Evolutionary conservation across 352 stramenopile genomes (phyloP).

Genomic region (Globisporangium abappressorium): DNA sequence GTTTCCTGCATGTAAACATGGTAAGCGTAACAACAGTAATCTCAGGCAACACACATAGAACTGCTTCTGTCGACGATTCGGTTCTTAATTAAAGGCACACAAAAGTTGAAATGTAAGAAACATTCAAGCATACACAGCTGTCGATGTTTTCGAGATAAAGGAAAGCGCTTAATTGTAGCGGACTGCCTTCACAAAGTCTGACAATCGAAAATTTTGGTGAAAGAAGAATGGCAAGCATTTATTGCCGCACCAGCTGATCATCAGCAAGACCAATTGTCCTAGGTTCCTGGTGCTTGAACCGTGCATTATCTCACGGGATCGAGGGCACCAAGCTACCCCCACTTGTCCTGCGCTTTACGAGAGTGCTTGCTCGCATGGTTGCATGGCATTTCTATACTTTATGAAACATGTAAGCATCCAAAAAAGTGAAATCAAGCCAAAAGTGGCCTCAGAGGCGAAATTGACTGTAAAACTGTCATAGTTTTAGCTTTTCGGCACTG

Average conservation of each 20-base stretch:
- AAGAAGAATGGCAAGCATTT: no score
- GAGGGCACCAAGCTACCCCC: background rate
- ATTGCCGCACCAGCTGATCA: no score
- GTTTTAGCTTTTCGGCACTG: background rate
- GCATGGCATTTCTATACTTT: background rate
- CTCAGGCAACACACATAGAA: background rate
- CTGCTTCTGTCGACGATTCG: no score
- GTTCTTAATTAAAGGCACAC: no score
- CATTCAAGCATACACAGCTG: no score
- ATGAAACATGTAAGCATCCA: background rate
- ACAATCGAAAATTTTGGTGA: no score
- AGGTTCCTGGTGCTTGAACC: background rate
- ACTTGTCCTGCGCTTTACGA: background rate
- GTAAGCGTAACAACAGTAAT: background rate
- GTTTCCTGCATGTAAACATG: background rate
- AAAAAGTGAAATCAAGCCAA: background rate
- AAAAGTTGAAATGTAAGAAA: no score
- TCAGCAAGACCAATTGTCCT: no score
- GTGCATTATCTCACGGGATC: background rate
- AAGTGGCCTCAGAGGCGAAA: background rate
- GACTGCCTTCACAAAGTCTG: no score
- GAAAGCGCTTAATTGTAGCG: no score
- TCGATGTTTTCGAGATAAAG: no score
- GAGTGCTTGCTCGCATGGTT: background rate
- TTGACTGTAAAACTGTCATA: background rate